Conservation (phyloP, 78 protist species). For the Isochrysis galbana region DNA sequence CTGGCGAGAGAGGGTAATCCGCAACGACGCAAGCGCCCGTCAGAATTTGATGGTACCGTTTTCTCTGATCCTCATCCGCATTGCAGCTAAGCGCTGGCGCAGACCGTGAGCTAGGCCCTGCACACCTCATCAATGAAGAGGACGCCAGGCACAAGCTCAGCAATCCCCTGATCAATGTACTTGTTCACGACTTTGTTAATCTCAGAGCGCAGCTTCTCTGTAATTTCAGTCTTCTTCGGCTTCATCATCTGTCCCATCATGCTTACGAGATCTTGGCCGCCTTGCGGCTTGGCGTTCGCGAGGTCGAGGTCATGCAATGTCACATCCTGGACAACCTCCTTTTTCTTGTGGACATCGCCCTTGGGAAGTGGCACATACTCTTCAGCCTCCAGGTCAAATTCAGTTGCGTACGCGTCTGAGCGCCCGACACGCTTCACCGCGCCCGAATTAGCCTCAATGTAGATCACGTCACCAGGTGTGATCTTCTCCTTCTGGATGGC, state of each 20-base stretch:
- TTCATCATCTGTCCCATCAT: slow-evolving; percentile 95
- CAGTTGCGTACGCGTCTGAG: slow-evolving; percentile 92
- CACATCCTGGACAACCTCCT: slow-evolving; percentile 92
- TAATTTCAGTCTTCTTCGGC: slow-evolving; percentile 98
- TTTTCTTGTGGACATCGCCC: slow-evolving; percentile 61
- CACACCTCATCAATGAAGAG: slow-evolving; percentile 98
- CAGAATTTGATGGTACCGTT: too few species aligned
- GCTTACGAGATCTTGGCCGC: slow-evolving; percentile 96
- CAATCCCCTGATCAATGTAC: slow-evolving; percentile 99
- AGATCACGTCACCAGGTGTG: slow-evolving; percentile 56
- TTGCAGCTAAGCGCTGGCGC: too few species aligned
- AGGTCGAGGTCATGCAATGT: slow-evolving; percentile 99
- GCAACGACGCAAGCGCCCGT: not conserved
- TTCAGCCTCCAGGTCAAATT: slow-evolving; percentile 90
- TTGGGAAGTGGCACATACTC: slow-evolving; percentile 99
- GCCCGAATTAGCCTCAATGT: slow-evolving; percentile 55
- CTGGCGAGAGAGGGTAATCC: not conserved
- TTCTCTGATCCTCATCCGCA: too few species aligned
- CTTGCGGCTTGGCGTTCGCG: slow-evolving; percentile 90
- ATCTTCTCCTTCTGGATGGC: slow-evolving; percentile 1
- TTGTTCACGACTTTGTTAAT: slow-evolving; percentile 98
- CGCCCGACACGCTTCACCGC: slow-evolving; percentile 90
- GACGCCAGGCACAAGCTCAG: slow-evolving; percentile 99
- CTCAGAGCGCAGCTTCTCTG: slow-evolving; percentile 99
- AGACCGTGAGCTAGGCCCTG: too few species aligned